Percentiles rank a stretch among this genome's conserved stretches.
Conservation (phyloP, 306 rosid genomes). For the Hippophae rhamnoides region DNA sequence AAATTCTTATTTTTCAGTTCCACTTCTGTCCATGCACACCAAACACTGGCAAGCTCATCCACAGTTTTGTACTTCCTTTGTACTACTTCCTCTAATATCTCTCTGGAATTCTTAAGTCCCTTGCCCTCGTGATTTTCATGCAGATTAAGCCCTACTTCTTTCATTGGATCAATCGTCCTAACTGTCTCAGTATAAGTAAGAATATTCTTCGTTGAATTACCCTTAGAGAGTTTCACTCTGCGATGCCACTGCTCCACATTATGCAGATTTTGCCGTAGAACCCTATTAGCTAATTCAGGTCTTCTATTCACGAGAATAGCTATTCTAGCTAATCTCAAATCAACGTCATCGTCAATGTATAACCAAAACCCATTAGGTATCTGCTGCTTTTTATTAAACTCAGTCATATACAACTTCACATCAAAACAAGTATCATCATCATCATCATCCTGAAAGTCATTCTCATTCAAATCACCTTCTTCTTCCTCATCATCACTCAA, state of each 20-base stretch:
- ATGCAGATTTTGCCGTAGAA: slow-evolving; percentile 86
- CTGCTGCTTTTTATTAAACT: slow-evolving; percentile 43
- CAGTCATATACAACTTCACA: slow-evolving; percentile 30
- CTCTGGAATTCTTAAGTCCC: slow-evolving; percentile 79
- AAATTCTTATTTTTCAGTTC: slow-evolving; percentile 70
- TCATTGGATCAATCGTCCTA: slow-evolving; percentile 84
- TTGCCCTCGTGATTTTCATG: slow-evolving; percentile 44
- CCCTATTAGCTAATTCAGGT: slow-evolving; percentile 87
- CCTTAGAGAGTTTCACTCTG: slow-evolving; percentile 86
- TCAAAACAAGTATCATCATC: slow-evolving; percentile 47
- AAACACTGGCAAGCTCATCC: slow-evolving; percentile 80
- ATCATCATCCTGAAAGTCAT: slow-evolving; percentile 27
- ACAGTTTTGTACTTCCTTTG: slow-evolving; percentile 83
- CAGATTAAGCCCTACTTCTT: slow-evolving; percentile 84
- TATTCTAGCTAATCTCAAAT: slow-evolving; percentile 69
- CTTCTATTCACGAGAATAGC: slow-evolving; percentile 85
- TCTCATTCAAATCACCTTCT: slow-evolving; percentile 17
- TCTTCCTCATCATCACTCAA: slow-evolving; percentile 67
- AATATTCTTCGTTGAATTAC: slow-evolving; percentile 84
- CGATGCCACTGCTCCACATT: slow-evolving; percentile 98
- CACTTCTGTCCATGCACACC: slow-evolving; percentile 98
- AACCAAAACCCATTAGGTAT: slow-evolving; percentile 71
- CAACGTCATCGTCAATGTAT: slow-evolving; percentile 63
- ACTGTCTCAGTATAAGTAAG: slow-evolving; percentile 91
- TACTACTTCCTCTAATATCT: slow-evolving; percentile 81